Conservation (phyloP, 2,329 filamentous ascomycete genomes). For the Monosporascus cannonballus region DNA sequence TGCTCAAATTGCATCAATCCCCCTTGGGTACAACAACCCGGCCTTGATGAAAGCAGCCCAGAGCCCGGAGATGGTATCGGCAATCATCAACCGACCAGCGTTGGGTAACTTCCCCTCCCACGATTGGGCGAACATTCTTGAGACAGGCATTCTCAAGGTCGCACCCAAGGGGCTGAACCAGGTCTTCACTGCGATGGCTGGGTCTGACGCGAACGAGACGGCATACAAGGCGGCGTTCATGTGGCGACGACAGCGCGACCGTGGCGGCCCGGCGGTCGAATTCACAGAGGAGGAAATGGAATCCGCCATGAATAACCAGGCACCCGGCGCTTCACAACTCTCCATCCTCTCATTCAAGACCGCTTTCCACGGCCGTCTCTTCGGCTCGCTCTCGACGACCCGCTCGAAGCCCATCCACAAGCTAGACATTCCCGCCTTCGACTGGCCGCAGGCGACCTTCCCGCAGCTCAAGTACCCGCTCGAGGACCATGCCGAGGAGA, state of each 20-base stretch:
- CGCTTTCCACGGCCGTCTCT: slow-evolving; percentile 85
- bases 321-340: slow-evolving; percentile 69
- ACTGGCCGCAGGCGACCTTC: slow-evolving; percentile 91
- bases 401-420: slow-evolving; percentile 94
- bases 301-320: slow-evolving; percentile 72
- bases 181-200: slow-evolving; percentile 85
- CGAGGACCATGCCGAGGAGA: slow-evolving; percentile 71
- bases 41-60: slow-evolving; percentile 62
- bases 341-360: slow-evolving; percentile 87
- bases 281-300: slow-evolving; percentile 73
- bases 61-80: slow-evolving; percentile 71
- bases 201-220: slow-evolving; percentile 89
- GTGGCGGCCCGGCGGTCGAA: slow-evolving; percentile 69
- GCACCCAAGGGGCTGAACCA: slow-evolving; percentile 80
- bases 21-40: slow-evolving; percentile 89
- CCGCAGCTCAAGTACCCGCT: slow-evolving; percentile 82
- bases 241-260: slow-evolving; percentile 76
- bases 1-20: slow-evolving; percentile 89
- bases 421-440: slow-evolving; percentile 87
- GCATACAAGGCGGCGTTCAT: slow-evolving; percentile 96
- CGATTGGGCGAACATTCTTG: slow-evolving; percentile 76
- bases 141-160: slow-evolving; percentile 73
- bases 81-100: slow-evolving; percentile 82
- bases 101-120: slow-evolving; percentile 85
- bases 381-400: slow-evolving; percentile 81